Evolutionary conservation across 495 filamentous ascomycete species (phyloP).

Genomic region (Hypoxylon fragiforme): DNA sequence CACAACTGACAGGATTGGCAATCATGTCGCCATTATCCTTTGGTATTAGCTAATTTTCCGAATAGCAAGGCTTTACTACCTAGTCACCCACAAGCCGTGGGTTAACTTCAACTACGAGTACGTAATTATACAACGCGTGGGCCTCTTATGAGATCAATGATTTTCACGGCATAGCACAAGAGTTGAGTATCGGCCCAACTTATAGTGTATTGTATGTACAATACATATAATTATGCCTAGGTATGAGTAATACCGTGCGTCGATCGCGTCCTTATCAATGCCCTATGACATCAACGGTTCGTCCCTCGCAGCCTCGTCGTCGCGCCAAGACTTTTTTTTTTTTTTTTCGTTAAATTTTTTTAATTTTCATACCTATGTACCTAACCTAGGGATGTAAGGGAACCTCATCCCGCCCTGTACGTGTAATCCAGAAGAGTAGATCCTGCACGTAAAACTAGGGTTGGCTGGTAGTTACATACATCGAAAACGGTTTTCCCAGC

Average conservation of each 20-base stretch:
- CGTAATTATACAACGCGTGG: neutral
- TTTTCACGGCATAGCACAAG: constrained; percentile 8
- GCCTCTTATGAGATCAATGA: constrained; percentile 14
- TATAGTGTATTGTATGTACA: constrained; percentile 1
- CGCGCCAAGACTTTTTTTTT: constrained; percentile 16
- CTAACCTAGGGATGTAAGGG: constrained; percentile 9
- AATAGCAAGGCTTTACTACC: constrained; percentile 1
- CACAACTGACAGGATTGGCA: constrained; percentile 1
- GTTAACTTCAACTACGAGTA: too few species aligned
- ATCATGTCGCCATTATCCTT: constrained; percentile 21
- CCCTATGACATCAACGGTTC: constrained; percentile 26
- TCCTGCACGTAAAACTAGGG: constrained; percentile 21
- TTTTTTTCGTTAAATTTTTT: too few species aligned
- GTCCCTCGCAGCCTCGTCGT: constrained; percentile 12
- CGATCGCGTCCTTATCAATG: constrained; percentile 17
- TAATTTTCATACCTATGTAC: too few species aligned
- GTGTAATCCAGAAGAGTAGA: constrained; percentile 24
- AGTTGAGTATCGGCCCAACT: neutral
- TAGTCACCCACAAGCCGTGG: too few species aligned
- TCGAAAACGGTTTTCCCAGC: constrained; percentile 16
- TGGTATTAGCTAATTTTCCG: constrained; percentile 12
- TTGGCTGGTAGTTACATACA: constrained; percentile 20
- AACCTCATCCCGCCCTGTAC: constrained; percentile 6
- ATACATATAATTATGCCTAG: neutral
- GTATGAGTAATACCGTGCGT: neutral